phyloP scores from a whole-genome alignment of 2,329 filamentous ascomycete species.

The Remersonia thermophila region DNA sequence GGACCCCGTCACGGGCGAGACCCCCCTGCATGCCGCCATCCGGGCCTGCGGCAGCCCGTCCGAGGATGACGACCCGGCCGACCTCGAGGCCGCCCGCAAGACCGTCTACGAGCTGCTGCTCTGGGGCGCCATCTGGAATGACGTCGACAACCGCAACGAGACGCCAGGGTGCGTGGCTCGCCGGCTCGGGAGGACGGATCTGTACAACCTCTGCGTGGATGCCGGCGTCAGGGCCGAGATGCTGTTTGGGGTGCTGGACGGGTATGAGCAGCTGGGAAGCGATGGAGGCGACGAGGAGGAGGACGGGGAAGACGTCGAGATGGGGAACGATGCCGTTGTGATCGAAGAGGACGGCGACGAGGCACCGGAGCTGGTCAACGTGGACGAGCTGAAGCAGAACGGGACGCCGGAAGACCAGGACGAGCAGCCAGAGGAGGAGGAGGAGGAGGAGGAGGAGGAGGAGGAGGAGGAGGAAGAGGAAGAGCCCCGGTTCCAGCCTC shows the following conservation, averaged over 20 bases:
- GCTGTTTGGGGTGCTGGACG: constrained; percentile 68
- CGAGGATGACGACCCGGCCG: constrained; percentile 21
- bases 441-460: constrained; percentile 2
- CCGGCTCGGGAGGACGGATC: constrained; percentile 50
- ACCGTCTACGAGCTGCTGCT: constrained; percentile 67
- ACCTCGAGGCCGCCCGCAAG: constrained; percentile 49
- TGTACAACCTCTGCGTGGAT: constrained; percentile 78
- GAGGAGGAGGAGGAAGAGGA: constrained; percentile 6
- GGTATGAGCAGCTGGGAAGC: constrained; percentile 61
- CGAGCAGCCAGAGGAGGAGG: constrained; percentile 8
- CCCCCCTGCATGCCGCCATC: constrained; percentile 81
- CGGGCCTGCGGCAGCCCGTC: constrained; percentile 49
- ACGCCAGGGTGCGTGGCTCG: constrained; percentile 82
- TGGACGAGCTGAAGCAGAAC: constrained; percentile 8
- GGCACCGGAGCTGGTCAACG: constrained; percentile 19
- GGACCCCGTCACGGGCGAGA: constrained; percentile 73
- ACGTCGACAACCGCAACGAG: constrained; percentile 73
- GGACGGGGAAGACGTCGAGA: constrained; percentile 32
- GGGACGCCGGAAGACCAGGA: constrained; percentile 2
- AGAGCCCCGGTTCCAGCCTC: constrained; percentile 23
- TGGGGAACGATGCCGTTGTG: constrained; percentile 20
- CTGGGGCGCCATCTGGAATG: constrained; percentile 94
- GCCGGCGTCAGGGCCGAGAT: constrained; percentile 86
- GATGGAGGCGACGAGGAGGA: constrained; percentile 39
- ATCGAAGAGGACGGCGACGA: constrained; percentile 23